Evolutionary conservation across 2,329 filamentous ascomycete genomes (phyloP).

Genomic region (Hypoxylon sp.): DNA sequence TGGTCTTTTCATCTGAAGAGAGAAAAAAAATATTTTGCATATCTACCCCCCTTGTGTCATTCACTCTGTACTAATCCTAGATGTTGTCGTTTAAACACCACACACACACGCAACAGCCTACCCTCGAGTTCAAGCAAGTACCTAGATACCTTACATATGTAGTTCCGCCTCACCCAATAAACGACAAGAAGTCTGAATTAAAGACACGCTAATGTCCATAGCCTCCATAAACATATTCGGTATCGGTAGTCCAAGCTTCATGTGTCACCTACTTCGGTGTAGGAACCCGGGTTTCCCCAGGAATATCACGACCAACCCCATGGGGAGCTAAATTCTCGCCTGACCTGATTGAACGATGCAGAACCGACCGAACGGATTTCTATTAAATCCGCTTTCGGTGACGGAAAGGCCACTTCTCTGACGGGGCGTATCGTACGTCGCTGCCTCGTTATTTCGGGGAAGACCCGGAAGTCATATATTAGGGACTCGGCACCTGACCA

Average conservation of each 20-base stretch:
- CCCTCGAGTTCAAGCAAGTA: not conserved
- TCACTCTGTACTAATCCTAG: not conserved
- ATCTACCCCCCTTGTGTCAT: not conserved
- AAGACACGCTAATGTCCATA: slow-evolving; percentile 1
- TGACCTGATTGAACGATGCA: slow-evolving; percentile 8
- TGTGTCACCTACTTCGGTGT: slow-evolving; percentile 31
- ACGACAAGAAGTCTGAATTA: slow-evolving; percentile 1
- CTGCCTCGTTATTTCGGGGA: not conserved
- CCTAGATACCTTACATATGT: not conserved
- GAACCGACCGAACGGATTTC: not conserved
- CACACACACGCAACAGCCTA: not conserved
- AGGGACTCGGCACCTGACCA: slow-evolving; percentile 9
- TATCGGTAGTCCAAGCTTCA: slow-evolving; percentile 17
- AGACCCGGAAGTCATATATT: not conserved
- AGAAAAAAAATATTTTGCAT: not conserved
- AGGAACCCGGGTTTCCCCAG: slow-evolving; percentile 34
- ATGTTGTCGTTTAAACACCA: not conserved
- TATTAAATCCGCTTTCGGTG: slow-evolving; percentile 1
- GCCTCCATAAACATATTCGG: slow-evolving; percentile 28
- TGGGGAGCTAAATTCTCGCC: slow-evolving; percentile 28
- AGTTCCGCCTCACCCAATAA: not conserved
- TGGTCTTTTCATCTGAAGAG: not conserved
- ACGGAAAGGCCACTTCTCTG: slow-evolving; percentile 2
- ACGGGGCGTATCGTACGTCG: slow-evolving; percentile 1
- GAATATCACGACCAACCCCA: slow-evolving; percentile 35